Percentiles rank a stretch among this genome's conserved stretches.
Evolutionary conservation across 2,329 filamentous ascomycete species (phyloP).

Genomic region (Aspergillus alliaceus): DNA sequence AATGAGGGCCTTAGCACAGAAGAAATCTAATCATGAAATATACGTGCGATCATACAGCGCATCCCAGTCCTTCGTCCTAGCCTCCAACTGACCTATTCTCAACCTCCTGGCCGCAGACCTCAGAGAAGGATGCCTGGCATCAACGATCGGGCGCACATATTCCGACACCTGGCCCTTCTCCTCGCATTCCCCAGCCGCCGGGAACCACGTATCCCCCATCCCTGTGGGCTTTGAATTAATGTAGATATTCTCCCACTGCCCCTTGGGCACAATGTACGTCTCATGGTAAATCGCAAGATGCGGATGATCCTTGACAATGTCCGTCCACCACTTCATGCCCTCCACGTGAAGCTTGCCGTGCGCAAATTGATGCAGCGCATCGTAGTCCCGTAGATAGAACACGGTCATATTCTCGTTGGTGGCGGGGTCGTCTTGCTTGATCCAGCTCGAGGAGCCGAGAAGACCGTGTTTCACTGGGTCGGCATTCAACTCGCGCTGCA

Average conservation of each 20-base stretch:
- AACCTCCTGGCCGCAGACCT: constrained; percentile 7
- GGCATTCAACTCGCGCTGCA: constrained; percentile 24
- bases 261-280: constrained; percentile 40
- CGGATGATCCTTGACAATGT: constrained; percentile 30
- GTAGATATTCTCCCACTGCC: constrained; percentile 47
- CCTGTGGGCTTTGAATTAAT: constrained; percentile 38
- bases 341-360: constrained; percentile 41
- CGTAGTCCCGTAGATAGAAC: constrained; percentile 44
- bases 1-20: no score
- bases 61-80: neutral
- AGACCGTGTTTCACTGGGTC: constrained; percentile 10
- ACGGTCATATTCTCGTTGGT: constrained; percentile 37
- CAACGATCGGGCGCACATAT: constrained; percentile 5
- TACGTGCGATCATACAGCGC: constrained; percentile 2
- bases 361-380: constrained; percentile 47
- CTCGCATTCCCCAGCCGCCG: neutral
- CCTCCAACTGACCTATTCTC: constrained; percentile 1
- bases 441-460: constrained; percentile 25
- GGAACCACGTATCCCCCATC: constrained; percentile 24
- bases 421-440: constrained; percentile 32
- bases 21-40: no score
- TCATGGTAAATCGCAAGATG: constrained; percentile 50
- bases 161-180: neutral
- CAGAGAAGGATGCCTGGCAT: constrained; percentile 1
- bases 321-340: constrained; percentile 48